phyloP scores from a whole-genome alignment of 371 early-diverging fungal species.

The Phascolomyces articulosus region DNA sequence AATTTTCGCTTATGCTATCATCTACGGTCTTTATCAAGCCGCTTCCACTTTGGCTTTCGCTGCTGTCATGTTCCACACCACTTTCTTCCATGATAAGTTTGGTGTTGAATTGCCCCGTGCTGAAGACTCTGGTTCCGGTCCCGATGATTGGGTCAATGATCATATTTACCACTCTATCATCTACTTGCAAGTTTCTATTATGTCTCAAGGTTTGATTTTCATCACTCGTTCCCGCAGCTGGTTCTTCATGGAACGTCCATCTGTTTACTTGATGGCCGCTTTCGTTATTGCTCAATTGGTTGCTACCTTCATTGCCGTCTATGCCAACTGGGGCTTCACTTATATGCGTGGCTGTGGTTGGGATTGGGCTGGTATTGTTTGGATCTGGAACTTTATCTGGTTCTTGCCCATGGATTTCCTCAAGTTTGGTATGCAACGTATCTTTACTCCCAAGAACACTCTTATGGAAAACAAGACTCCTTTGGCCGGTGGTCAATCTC shows the following conservation, averaged over 20 bases:
- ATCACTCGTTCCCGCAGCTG: constrained; percentile 65
- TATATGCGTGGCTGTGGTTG: constrained; percentile 60
- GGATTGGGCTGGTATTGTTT: constrained; percentile 67
- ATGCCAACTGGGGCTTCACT: constrained; percentile 67
- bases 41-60: constrained; percentile 50
- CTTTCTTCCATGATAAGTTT: constrained; percentile 46
- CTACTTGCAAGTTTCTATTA: constrained; percentile 62
- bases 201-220: constrained; percentile 66
- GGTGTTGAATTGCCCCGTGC: constrained; percentile 28
- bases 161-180: constrained; percentile 56
- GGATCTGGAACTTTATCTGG: constrained; percentile 83
- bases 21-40: constrained; percentile 49
- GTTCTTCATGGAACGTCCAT: constrained; percentile 63
- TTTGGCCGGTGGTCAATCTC: constrained; percentile 35
- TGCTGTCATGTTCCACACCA: constrained; percentile 35
- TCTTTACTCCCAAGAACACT: constrained; percentile 59
- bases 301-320: constrained; percentile 64
- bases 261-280: constrained; percentile 52
- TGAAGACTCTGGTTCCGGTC: constrained; percentile 4
- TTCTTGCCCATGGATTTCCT: constrained; percentile 73
- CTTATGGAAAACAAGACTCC: constrained; percentile 36
- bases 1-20: constrained; percentile 51
- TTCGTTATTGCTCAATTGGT: constrained; percentile 62
- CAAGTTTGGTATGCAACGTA: constrained; percentile 71
- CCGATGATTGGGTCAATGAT: constrained; percentile 36